These are phyloP conservation scores for Cryptococcus floricola DNA, from an alignment of 1,284 basidiomycete genomes.

Conservation along the genomic window DNA sequence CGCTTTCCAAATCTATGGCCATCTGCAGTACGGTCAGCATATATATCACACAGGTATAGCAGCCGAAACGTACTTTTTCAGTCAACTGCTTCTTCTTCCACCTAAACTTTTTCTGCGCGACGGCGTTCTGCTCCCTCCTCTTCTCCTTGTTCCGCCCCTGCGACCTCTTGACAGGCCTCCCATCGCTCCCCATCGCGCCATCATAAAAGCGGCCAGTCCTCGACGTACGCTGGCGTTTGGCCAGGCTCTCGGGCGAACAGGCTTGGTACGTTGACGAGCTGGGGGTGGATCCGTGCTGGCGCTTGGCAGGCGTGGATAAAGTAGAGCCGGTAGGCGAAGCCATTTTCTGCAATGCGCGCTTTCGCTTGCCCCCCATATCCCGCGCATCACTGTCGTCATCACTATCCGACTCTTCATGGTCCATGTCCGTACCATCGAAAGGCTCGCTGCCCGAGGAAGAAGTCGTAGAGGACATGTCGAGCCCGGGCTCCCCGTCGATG, in stretches of 20 bases:
- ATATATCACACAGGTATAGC: background rate
- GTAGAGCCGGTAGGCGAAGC: background rate
- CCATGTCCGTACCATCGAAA: background rate
- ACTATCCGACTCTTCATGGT: background rate
- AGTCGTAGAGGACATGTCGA: background rate
- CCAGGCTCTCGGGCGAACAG: background rate
- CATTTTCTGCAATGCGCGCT: background rate
- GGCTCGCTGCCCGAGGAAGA: background rate
- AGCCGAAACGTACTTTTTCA: conserved; percentile 20
- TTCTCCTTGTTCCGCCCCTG: conserved; percentile 20
- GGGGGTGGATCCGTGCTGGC: background rate
- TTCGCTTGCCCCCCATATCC: no score
- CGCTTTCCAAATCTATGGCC: conserved; percentile 10
- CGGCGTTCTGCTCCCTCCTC: conserved; percentile 33
- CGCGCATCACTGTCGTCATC: background rate
- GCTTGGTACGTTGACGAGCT: background rate
- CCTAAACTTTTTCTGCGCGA: conserved; percentile 33
- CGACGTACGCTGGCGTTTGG: no score
- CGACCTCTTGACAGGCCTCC: background rate
- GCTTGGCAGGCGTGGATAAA: background rate
- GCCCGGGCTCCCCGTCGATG: background rate
- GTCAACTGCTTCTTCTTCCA: conserved; percentile 31
- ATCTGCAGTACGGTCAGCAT: conserved; percentile 5
- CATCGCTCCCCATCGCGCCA: background rate
- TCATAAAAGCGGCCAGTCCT: background rate